Evolutionary conservation across 768 basidiomycete genomes (phyloP).

Genomic region (Tricholoma saponaceum): DNA sequence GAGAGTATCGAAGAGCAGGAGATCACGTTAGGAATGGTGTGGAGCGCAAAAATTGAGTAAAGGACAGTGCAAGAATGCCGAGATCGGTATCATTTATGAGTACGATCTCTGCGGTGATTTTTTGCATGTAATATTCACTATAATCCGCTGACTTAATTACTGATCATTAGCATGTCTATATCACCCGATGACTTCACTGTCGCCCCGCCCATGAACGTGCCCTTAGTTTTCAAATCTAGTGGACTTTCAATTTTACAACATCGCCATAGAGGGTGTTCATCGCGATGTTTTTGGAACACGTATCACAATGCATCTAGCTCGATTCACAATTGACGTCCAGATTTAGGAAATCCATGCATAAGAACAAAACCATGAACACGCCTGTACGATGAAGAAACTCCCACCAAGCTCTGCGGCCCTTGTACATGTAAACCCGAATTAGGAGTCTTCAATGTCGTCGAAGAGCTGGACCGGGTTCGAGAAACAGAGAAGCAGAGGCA

Average conservation of each 20-base stretch:
- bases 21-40: not conserved
- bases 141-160: not conserved
- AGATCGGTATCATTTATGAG: constrained; percentile 3
- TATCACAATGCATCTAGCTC: not conserved
- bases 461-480: not conserved
- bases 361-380: not conserved
- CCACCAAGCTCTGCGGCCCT: not conserved
- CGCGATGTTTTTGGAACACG: not conserved
- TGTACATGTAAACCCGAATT: not conserved
- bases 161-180: not conserved
- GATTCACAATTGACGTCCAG: not conserved
- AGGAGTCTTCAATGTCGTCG: not conserved
- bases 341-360: not conserved
- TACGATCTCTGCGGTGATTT: constrained; percentile 2
- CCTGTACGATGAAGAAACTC: not conserved
- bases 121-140: not conserved
- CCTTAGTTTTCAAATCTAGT: not conserved
- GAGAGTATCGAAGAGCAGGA: constrained; percentile 2
- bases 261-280: not conserved
- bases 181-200: not conserved
- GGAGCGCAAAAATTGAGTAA: not conserved
- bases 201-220: not conserved
- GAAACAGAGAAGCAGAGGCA: not conserved
- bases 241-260: not conserved
- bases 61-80: constrained; percentile 1